Base-by-base conservation (phyloP, 192 early-diverging fungal genomes). In the Funneliformis mosseae region DNA sequence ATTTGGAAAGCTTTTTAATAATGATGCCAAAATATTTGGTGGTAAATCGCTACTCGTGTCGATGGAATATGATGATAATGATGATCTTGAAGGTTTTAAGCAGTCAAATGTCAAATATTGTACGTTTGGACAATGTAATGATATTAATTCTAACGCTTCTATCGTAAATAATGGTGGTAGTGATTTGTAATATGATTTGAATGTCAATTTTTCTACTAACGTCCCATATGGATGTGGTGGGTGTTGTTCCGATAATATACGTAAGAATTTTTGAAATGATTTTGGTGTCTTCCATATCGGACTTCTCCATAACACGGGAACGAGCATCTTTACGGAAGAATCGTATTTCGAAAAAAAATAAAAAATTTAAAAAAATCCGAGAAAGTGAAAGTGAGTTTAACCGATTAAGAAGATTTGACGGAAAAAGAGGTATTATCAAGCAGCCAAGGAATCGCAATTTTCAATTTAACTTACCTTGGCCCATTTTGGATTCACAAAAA, bases 181-280 rank as follows among this genome's bases (percentile, higher is more conserved):
- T 28, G 7, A 16, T 14, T 10, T 66, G 8, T 23, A 6, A 66
- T 66, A 28, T 16, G 27, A 11, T 25, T 25, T 66, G 14, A 66
- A 66, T 33, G 28, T 66, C 6, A 66, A 28, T 66, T 66, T 66
- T 25, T 66, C 63, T 1, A 66, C 11, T 14, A 33, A 33, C 27
- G 25, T 28, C 14, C 63, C 63, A 66, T 66, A 28, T 7, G 16
- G 4, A 66, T 28, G 8, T 66, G 2, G 4, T 66, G 27, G 10
- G 5, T 66, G 1, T 25, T 0, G 8, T 33, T 66, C 28, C 12
- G 12, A 4, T 66, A 66, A 66, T 66, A 25, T 33, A 66, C 25
- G 9, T 14, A 66, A 28, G 10, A 66, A 66, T 66, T 66, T 66
- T 66, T 66, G 63, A 66, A 33, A 66, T 25, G 63, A 66, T 28